Evolutionary conservation across 2,329 filamentous ascomycete species (phyloP).

Genomic region (Neospermospora avenae): DNA sequence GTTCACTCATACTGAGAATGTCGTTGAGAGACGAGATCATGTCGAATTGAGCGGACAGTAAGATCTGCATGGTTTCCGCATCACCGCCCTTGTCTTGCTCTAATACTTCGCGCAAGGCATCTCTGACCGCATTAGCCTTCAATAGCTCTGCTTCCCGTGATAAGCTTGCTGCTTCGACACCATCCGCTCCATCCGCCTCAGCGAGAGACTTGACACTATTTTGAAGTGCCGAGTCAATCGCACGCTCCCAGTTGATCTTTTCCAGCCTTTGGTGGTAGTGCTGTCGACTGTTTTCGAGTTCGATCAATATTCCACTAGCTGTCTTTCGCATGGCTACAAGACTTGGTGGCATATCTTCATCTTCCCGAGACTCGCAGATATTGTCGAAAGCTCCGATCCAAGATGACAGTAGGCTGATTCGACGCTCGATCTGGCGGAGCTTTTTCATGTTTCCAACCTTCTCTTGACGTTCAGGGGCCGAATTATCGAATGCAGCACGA

Average conservation of each 20-base stretch:
- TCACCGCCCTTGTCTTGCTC: slow-evolving; percentile 84
- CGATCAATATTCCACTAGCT: slow-evolving; percentile 81
- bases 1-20: slow-evolving; percentile 77
- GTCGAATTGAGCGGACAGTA: slow-evolving; percentile 89
- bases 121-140: slow-evolving; percentile 77
- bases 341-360: slow-evolving; percentile 66
- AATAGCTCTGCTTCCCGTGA: slow-evolving; percentile 81
- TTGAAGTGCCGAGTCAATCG: slow-evolving; percentile 81
- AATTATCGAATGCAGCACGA: slow-evolving; percentile 79
- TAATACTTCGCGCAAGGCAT: slow-evolving; percentile 71
- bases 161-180: slow-evolving; percentile 67
- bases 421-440: slow-evolving; percentile 75
- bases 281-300: slow-evolving; percentile 85
- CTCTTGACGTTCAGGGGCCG: slow-evolving; percentile 72
- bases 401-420: slow-evolving; percentile 80
- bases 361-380: slow-evolving; percentile 69
- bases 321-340: slow-evolving; percentile 78
- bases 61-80: slow-evolving; percentile 71
- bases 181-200: slow-evolving; percentile 63
- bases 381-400: slow-evolving; percentile 93
- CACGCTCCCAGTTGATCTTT: slow-evolving; percentile 81
- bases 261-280: slow-evolving; percentile 84
- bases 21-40: slow-evolving; percentile 80
- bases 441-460: slow-evolving; percentile 78
- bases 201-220: slow-evolving; percentile 79